Base-by-base conservation (phyloP, 169 alveolate genomes). In the Eimeria sp. region DNA sequence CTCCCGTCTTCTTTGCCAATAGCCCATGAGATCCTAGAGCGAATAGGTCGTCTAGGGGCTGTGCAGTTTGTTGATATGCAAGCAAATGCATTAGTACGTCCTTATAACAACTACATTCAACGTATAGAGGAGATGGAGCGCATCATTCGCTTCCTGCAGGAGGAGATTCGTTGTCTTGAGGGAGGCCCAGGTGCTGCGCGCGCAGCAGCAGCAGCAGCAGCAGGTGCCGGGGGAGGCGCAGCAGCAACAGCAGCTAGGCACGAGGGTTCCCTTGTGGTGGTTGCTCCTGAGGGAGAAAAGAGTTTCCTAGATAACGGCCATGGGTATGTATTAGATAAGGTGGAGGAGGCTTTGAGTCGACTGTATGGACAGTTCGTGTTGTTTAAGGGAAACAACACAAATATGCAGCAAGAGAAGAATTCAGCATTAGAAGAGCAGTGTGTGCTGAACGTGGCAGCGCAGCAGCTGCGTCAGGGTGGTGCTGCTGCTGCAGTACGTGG, bases 51-150 rank as follows among this genome's bases (percentile, higher is more conserved):
- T 51, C 97, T 98, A 70, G 97, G 98, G 65, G 97, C 97, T 96
- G 96, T 98, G 63, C 99, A 98, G 89, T 98, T 98, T 90, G 97
- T 98, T 30, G 99, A 98, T 76, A 96, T 96, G 97, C 97, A 97
- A 63, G 97, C 97, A 13, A 95, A 96, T 51, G 92, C 99, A 43
- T 97, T 98, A 98, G 98, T 97, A 61, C 96, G 99, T 34, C 99
- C 98, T 75, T 98, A 98, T 92, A 98, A 98, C 95, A 97, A 97
- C 89, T 98, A 98, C 89, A 97, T 98, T 47, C 99, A 98, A 86
- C 97, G 99, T 49, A 98, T 98, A 16, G 99, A 98, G 76, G 99
- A 98, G 80, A 98, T 98, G 99, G 99, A 98, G 94, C 34, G 97
- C 34, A 89, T 87, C 25, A 67, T 95, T 30, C 91, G 97, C 6